Base-by-base conservation (phyloP, 2,329 filamentous ascomycete genomes). In the Pseudocercospora musae region DNA sequence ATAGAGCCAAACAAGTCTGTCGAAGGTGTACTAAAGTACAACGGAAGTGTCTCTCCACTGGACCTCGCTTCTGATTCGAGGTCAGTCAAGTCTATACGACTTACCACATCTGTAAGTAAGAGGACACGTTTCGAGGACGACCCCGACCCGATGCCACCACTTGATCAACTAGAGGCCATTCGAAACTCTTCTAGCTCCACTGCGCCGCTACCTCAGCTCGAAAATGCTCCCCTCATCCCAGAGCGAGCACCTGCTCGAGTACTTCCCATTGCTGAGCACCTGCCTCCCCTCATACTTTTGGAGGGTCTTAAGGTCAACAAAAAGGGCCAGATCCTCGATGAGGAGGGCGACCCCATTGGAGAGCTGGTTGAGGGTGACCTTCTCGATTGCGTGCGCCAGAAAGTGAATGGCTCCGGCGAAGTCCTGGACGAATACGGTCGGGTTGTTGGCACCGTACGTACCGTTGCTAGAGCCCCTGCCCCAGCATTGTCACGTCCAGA, bases 251-350 rank as follows among this genome's bases (percentile, higher is more conserved):
- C 48, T 15, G 48, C 48, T 52, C 48, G 48, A 29, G 21, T 25
- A 18, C 15, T 29, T 15, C 31, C 48, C 2, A n/a, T 54, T 18
- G 15, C 8, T 33, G 27, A 54, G 27, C 11, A 15, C 13, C 20
- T 21, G 11, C 50, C 78, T 54, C 75, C 77, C 46, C 72, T 80
- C 5, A 76, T 75, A 11, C 78, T 79, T 63, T 62, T 82, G 46
- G 76, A 84, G 69, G 79, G 82, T 55, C 76, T 81, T 55, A 84
- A 83, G 71, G 80, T 84, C 70, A 84, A 84, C 73, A 84, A 82
- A 75, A 82, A 81, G 69, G 79, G 80, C 69, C 78, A 78, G 67
- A 76, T 82, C 27, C 74, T 82, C 40, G 76, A 81, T 60, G 76
- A 78, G 58, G 80, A 81, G 40, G 80, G 80, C 21, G 79, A 81